Percentiles rank a stretch among this genome's conserved stretches.
Conservation (phyloP, 495 filamentous ascomycete species). For the Aspergillus mulundensis region DNA sequence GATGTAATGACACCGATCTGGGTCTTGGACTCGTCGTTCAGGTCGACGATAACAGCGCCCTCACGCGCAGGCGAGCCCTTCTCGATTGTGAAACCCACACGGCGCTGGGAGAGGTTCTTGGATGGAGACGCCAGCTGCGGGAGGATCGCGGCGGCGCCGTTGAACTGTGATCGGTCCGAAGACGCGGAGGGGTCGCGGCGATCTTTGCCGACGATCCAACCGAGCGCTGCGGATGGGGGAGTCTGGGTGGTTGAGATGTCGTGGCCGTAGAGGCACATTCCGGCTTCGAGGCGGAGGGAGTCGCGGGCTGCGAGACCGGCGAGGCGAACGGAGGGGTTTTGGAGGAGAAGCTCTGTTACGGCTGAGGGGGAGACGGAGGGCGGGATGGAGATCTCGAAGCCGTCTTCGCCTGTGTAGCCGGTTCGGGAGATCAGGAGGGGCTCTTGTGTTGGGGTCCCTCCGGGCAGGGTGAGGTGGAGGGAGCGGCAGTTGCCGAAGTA, state of each 20-base stretch:
- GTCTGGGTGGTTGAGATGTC: constrained; percentile 88
- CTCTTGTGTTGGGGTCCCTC: constrained; percentile 39
- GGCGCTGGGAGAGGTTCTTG: constrained; percentile 66
- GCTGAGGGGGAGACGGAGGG: constrained; percentile 32
- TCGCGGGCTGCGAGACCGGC: constrained; percentile 90
- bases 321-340: constrained; percentile 61
- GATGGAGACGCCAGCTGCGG: constrained; percentile 58
- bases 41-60: constrained; percentile 72
- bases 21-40: constrained; percentile 51
- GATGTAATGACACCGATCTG: constrained; percentile 72
- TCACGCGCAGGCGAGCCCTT: constrained; percentile 84
- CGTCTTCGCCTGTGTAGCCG: constrained; percentile 96
- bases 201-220: constrained; percentile 80
- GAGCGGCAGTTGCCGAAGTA: constrained; percentile 75
- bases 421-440: constrained; percentile 75
- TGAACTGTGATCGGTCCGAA: constrained; percentile 51
- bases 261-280: constrained; percentile 98
- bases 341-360: constrained; percentile 61
- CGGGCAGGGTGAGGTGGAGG: constrained; percentile 48
- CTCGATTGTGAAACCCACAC: constrained; percentile 78
- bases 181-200: constrained; percentile 50
- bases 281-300: constrained; percentile 87
- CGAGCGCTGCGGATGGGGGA: constrained; percentile 75
- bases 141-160: constrained; percentile 71
- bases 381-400: constrained; percentile 90